These are phyloP conservation scores for Tricholoma terreum DNA, from an alignment of 768 basidiomycete species.

Conservation along the genomic window DNA sequence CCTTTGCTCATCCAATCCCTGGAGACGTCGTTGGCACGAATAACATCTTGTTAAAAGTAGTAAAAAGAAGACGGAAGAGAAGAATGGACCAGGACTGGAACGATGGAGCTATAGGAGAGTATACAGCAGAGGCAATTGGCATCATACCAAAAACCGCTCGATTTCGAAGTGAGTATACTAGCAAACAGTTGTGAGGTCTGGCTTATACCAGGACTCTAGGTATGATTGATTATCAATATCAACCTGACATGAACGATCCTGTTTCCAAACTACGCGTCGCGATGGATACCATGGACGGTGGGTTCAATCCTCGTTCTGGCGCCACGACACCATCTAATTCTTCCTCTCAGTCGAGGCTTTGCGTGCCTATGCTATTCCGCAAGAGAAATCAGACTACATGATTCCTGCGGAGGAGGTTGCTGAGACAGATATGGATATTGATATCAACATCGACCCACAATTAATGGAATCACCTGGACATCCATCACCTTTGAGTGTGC, in stretches of 20 bases:
- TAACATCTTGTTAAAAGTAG: conserved; percentile 85
- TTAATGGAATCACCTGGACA: conserved; percentile 22
- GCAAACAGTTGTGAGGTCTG: too few relatives aligned
- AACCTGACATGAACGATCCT: conserved; percentile 70
- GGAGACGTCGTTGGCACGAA: conserved; percentile 75
- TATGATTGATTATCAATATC: conserved; percentile 93
- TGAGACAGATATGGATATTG: conserved; percentile 18
- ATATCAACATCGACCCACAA: conserved; percentile 54
- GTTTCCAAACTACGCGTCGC: conserved; percentile 64
- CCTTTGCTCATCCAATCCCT: conserved; percentile 79
- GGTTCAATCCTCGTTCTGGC: conserved; percentile 11
- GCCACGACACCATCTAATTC: not conserved
- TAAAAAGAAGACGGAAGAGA: conserved; percentile 61
- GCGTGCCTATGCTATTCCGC: conserved; percentile 63
- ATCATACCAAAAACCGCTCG: conserved; percentile 78
- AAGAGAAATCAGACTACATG: conserved; percentile 64
- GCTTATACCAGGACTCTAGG: conserved; percentile 40
- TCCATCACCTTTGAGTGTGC: conserved; percentile 11
- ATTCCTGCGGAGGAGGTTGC: conserved; percentile 24
- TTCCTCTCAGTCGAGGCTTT: conserved; percentile 70
- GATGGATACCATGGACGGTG: conserved; percentile 84
- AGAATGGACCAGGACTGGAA: conserved; percentile 19
- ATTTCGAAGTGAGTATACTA: conserved; percentile 74
- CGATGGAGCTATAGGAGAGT: conserved; percentile 56
- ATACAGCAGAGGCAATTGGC: conserved; percentile 70